Conservation (phyloP, 78 protist species). For the slime mould (Dictyostelium discoideum) region DNA sequence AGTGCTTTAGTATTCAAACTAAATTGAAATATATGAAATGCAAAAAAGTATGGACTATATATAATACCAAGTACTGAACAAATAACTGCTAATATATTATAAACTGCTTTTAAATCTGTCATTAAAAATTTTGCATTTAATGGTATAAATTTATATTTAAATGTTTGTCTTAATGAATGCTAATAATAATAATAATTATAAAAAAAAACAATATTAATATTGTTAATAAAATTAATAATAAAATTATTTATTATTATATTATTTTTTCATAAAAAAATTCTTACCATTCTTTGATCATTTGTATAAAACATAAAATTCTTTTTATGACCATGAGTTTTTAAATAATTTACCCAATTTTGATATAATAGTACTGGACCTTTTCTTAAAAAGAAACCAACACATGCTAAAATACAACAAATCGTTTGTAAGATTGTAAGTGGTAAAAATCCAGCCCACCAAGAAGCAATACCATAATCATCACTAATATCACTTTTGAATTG, state of each 20-base stretch:
- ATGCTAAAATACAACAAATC: slow-evolving; percentile 19
- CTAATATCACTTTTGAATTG: not conserved
- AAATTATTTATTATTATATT: not conserved
- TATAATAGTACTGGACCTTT: slow-evolving; percentile 30
- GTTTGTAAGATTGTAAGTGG: slow-evolving; percentile 59
- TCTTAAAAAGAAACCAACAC: slow-evolving; percentile 28
- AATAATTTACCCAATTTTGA: slow-evolving; percentile 57
- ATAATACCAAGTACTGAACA: slow-evolving; percentile 42
- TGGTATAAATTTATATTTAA: slow-evolving; percentile 28
- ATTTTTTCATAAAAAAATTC: too few species aligned
- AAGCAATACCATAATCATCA: slow-evolving; percentile 8
- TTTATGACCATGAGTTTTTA: slow-evolving; percentile 3
- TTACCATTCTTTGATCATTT: slow-evolving; percentile 45
- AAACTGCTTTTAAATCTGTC: slow-evolving; percentile 32
- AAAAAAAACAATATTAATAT: not conserved
- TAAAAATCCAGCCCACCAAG: not conserved
- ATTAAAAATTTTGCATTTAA: slow-evolving; percentile 12
- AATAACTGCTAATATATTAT: slow-evolving; percentile 31
- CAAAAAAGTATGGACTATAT: slow-evolving; percentile 33
- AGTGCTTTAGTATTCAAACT: slow-evolving; percentile 57
- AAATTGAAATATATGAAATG: slow-evolving; percentile 64
- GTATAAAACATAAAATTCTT: slow-evolving; percentile 44
- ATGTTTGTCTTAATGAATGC: slow-evolving; percentile 9
- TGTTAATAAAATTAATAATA: not conserved
- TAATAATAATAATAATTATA: not conserved